Conservation (phyloP, 768 basidiomycete genomes). For the Psilocybe tampanensis region DNA sequence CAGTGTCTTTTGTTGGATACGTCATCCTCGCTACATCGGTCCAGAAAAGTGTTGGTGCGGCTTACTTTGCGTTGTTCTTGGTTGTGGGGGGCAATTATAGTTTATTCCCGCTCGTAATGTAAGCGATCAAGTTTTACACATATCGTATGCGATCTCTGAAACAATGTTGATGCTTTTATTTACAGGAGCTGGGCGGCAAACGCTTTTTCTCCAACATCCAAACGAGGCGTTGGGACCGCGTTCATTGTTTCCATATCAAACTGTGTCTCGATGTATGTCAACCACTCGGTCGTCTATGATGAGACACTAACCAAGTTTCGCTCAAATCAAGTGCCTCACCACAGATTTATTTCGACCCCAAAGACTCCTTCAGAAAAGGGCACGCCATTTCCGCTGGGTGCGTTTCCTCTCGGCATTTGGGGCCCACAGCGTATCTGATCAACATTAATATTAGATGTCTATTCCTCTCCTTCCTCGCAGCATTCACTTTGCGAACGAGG, state of each 20-base stretch:
- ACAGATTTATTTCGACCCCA: slow-evolving; percentile 57
- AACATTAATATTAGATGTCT: slow-evolving; percentile 37
- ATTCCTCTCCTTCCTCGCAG: slow-evolving; percentile 41
- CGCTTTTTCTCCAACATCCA: slow-evolving; percentile 59
- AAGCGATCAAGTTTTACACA: slow-evolving; percentile 19
- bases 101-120: slow-evolving; percentile 62
- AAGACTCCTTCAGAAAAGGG: slow-evolving; percentile 52
- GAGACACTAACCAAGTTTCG: not conserved
- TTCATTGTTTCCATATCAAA: slow-evolving; percentile 64
- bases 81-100: slow-evolving; percentile 57
- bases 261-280: slow-evolving; percentile 53
- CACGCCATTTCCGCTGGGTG: slow-evolving; percentile 60
- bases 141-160: too few species aligned
- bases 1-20: slow-evolving; percentile 52
- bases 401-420: slow-evolving; percentile 7
- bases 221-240: slow-evolving; percentile 60
- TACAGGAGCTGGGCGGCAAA: slow-evolving; percentile 63
- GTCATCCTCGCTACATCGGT: slow-evolving; percentile 53
- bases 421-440: not conserved
- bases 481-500: slow-evolving; percentile 48
- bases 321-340: slow-evolving; percentile 45
- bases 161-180: too few species aligned
- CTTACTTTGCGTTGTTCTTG: slow-evolving; percentile 60
- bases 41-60: slow-evolving; percentile 52
- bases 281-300: not conserved